Evolutionary conservation across 2,329 filamentous ascomycete genomes (phyloP).

Genomic region (Elsinoe fawcettii): DNA sequence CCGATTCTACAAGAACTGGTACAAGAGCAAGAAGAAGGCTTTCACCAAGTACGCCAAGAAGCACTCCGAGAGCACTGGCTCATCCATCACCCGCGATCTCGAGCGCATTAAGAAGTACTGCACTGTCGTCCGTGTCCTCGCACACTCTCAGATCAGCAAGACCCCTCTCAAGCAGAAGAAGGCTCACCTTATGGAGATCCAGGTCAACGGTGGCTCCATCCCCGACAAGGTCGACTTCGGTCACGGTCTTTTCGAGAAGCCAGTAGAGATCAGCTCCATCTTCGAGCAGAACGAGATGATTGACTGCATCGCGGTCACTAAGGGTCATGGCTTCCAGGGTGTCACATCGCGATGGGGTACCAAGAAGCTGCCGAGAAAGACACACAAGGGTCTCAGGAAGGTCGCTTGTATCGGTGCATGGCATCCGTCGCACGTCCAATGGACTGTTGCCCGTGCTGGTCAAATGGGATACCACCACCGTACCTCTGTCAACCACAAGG

Average conservation of each 20-base stretch:
- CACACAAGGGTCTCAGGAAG: constrained; percentile 99
- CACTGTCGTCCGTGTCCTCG: constrained; percentile 97
- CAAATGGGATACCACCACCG: constrained; percentile 99
- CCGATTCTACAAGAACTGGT: constrained; percentile 99
- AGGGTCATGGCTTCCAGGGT: constrained; percentile 98
- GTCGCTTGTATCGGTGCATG: constrained; percentile 99
- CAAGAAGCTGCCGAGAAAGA: constrained; percentile 99
- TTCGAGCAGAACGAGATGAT: constrained; percentile 99
- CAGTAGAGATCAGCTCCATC: constrained; percentile 82
- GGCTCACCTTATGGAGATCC: constrained; percentile 99
- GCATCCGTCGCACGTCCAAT: constrained; percentile 99
- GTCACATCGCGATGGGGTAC: constrained; percentile 98
- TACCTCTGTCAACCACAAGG: constrained; percentile 99
- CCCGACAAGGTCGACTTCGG: constrained; percentile 96
- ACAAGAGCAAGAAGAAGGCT: constrained; percentile 99
- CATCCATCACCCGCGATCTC: constrained; percentile 90
- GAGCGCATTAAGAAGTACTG: constrained; percentile 99
- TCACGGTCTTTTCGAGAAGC: constrained; percentile 97
- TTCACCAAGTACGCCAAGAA: constrained; percentile 99
- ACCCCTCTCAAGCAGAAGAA: constrained; percentile 99
- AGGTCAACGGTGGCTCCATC: constrained; percentile 95
- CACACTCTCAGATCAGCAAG: constrained; percentile 99
- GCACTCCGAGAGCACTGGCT: constrained; percentile 87
- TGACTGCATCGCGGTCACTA: constrained; percentile 98
- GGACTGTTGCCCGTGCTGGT: constrained; percentile 99